Percentiles rank a stretch among this genome's conserved stretches.
Evolutionary conservation across 2,329 filamentous ascomycete species (phyloP).

Genomic region (Ceratocystis albifundus): DNA sequence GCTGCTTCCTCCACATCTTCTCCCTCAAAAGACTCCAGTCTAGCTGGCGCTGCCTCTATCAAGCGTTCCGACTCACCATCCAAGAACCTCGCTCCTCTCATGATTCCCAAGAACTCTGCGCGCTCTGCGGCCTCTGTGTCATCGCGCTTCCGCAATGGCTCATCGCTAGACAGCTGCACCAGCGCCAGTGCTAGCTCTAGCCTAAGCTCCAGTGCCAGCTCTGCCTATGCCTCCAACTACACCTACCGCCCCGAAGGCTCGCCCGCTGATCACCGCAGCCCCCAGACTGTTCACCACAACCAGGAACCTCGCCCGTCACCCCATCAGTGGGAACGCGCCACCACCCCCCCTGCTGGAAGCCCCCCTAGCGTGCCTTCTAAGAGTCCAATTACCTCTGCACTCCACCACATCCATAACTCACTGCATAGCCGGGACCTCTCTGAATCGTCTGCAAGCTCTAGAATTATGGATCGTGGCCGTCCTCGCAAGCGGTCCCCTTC

Average conservation of each 20-base stretch:
- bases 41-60: conserved; percentile 2
- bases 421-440: conserved; percentile 44
- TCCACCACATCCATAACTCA: background rate
- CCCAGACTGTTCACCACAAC: background rate
- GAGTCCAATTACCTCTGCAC: background rate
- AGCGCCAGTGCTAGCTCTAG: background rate
- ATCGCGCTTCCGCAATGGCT: conserved; percentile 20
- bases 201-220: background rate
- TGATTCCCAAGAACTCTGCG: conserved; percentile 18
- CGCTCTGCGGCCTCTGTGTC: conserved; percentile 15
- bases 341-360: conserved; percentile 10
- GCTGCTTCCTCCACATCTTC: conserved; percentile 4
- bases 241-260: conserved; percentile 12
- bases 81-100: conserved; percentile 17
- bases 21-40: background rate
- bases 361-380: conserved; percentile 17
- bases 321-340: conserved; percentile 8
- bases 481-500: conserved; percentile 43
- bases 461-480: conserved; percentile 51
- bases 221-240: conserved; percentile 6
- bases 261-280: conserved; percentile 7
- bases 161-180: conserved; percentile 15
- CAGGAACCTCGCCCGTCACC: background rate
- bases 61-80: conserved; percentile 17
- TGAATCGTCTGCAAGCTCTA: conserved; percentile 31